phyloP scores from a whole-genome alignment of 2,329 filamentous ascomycete species.

The Botrytis fragariae region DNA sequence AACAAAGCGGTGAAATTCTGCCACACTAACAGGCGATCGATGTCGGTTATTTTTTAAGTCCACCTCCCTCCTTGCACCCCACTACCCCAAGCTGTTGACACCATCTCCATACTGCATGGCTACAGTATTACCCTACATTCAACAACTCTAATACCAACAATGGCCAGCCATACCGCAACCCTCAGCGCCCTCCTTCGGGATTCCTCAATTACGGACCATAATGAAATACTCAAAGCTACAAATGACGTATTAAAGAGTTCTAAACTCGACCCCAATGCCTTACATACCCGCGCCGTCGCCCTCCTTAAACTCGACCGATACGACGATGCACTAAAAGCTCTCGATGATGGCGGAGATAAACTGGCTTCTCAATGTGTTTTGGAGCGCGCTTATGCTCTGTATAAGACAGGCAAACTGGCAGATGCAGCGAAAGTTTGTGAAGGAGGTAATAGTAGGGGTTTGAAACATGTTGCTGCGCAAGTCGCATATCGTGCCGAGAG shows the following conservation, averaged over 20 bases:
- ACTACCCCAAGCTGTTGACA: conserved; percentile 20
- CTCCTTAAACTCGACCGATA: conserved; percentile 81
- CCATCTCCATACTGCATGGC: conserved; percentile 17
- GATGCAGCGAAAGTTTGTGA: conserved; percentile 51
- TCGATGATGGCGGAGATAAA: conserved; percentile 60
- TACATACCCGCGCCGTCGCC: conserved; percentile 69
- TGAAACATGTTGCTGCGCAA: conserved; percentile 58
- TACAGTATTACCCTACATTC: not conserved
- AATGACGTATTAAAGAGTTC: conserved; percentile 61
- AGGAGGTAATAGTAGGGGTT: conserved; percentile 29
- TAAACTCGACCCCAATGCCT: conserved; percentile 56
- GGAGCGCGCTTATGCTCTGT: conserved; percentile 79
- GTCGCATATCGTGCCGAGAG: conserved; percentile 72
- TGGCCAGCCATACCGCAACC: conserved; percentile 35
- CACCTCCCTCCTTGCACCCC: conserved; percentile 11
- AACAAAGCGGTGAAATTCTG: conserved; percentile 14
- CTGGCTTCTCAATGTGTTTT: conserved; percentile 61
- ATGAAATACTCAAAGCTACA: conserved; percentile 65
- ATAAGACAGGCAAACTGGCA: conserved; percentile 69
- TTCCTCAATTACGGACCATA: conserved; percentile 65
- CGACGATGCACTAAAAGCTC: conserved; percentile 68
- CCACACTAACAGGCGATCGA: not conserved
- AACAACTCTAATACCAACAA: not conserved
- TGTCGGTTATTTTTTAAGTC: conserved; percentile 13
- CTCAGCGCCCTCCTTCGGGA: conserved; percentile 46